These are phyloP conservation scores for Podospora pseudoanserina DNA, from an alignment of 495 filamentous ascomycete species.

Conservation along the genomic window DNA sequence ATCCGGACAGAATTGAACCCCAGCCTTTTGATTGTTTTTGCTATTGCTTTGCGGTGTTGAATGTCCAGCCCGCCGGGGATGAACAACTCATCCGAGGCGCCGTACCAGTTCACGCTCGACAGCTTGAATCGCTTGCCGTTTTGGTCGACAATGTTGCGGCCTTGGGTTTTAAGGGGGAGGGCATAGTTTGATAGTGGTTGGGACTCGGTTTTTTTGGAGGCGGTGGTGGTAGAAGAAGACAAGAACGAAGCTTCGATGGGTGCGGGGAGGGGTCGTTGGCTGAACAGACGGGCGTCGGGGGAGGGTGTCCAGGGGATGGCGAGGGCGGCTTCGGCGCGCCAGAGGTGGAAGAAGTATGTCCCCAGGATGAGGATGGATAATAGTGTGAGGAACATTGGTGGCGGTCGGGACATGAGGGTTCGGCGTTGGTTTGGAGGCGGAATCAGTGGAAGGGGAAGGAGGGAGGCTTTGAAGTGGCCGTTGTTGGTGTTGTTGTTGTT, in stretches of 20 bases:
- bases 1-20: conserved; percentile 63
- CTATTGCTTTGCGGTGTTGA: conserved; percentile 54
- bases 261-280: conserved; percentile 39
- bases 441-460: not conserved
- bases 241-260: conserved; percentile 39
- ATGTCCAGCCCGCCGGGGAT: conserved; percentile 58
- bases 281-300: conserved; percentile 37
- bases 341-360: conserved; percentile 32
- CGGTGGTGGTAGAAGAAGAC: conserved; percentile 17
- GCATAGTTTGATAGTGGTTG: conserved; percentile 20
- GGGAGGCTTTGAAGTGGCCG: not conserved
- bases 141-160: conserved; percentile 55
- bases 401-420: conserved; percentile 12
- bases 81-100: conserved; percentile 56
- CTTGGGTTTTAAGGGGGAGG: conserved; percentile 50
- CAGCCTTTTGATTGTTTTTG: conserved; percentile 46
- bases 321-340: conserved; percentile 40
- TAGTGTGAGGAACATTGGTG: conserved; percentile 34
- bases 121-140: conserved; percentile 51
- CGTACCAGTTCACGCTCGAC: conserved; percentile 61
- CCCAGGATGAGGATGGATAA: conserved; percentile 30
- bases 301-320: conserved; percentile 42
- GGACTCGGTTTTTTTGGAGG: not conserved
- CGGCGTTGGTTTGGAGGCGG: not conserved
- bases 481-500: not conserved